phyloP scores from a whole-genome alignment of 495 filamentous ascomycete species.

The Aspergillus sclerotiicarbonarius region DNA sequence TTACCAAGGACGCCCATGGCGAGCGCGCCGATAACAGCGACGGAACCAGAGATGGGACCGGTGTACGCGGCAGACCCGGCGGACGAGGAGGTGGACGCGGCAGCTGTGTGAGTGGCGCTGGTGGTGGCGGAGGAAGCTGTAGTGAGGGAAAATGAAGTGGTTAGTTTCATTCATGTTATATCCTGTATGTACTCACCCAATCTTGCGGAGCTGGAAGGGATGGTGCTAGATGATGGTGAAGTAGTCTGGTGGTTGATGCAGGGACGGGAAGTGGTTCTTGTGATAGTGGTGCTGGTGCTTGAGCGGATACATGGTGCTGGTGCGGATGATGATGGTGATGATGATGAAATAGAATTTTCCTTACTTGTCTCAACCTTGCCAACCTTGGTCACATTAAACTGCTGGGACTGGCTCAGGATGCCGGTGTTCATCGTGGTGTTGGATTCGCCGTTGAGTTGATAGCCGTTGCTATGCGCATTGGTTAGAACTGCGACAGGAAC shows the following conservation, averaged over 20 bases:
- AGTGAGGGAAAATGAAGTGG: background rate
- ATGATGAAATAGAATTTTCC: conserved; percentile 13
- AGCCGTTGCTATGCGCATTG: conserved; percentile 21
- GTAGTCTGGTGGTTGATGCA: conserved; percentile 1
- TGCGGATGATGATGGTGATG: conserved; percentile 14
- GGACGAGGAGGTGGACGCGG: conserved; percentile 11
- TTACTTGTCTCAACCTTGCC: conserved; percentile 20
- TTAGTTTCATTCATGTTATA: background rate
- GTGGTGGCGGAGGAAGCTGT: background rate
- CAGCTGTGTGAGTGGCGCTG: conserved; percentile 5
- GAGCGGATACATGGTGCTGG: conserved; percentile 1
- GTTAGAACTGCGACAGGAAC: background rate
- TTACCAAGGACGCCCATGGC: conserved; percentile 18
- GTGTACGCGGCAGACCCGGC: conserved; percentile 13
- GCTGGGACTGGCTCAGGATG: conserved; percentile 33
- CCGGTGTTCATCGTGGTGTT: conserved; percentile 27
- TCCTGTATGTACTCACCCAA: conserved; percentile 1
- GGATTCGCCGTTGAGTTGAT: conserved; percentile 36
- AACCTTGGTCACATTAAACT: conserved; percentile 30
- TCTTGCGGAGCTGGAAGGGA: background rate
- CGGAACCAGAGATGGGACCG: conserved; percentile 22
- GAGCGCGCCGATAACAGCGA: conserved; percentile 17
- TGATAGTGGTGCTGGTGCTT: background rate
- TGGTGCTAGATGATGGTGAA: conserved; percentile 9
- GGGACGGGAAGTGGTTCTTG: background rate